Evolutionary conservation across 2,329 filamentous ascomycete genomes (phyloP).

Genomic region (Fusarium anguioides): DNA sequence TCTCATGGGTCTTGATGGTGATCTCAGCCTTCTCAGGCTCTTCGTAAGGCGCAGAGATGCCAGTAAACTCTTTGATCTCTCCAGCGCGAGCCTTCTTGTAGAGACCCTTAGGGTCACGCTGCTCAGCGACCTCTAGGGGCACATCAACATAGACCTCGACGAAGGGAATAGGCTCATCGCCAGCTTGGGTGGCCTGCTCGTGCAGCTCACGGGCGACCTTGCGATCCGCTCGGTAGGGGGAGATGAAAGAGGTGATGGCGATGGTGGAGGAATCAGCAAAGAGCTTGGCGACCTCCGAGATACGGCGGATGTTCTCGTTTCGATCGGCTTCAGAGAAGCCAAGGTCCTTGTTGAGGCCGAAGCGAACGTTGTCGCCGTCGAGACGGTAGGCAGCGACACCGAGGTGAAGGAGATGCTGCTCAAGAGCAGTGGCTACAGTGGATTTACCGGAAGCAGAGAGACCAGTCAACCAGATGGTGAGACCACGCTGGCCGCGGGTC

Average conservation of each 20-base stretch:
- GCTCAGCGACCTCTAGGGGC: conserved; percentile 89
- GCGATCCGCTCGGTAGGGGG: conserved; percentile 89
- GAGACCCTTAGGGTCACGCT: conserved; percentile 95
- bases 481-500: conserved; percentile 83
- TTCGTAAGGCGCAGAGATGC: conserved; percentile 95
- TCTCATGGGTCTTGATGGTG: conserved; percentile 83
- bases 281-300: conserved; percentile 95
- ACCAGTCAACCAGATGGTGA: conserved; percentile 98
- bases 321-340: conserved; percentile 93
- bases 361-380: conserved; percentile 98
- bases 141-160: conserved; percentile 95
- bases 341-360: conserved; percentile 97
- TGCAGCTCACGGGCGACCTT: conserved; percentile 85
- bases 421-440: conserved; percentile 93
- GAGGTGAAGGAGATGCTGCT: conserved; percentile 93
- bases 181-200: conserved; percentile 61
- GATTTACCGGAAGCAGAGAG: conserved; percentile 97
- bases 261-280: conserved; percentile 92
- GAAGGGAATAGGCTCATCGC: conserved; percentile 81
- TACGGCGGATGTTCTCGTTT: conserved; percentile 97
- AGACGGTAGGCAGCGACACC: conserved; percentile 88
- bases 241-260: conserved; percentile 96
- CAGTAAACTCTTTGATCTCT: conserved; percentile 97
- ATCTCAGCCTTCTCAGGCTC: conserved; percentile 87
- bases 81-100: conserved; percentile 97